These are phyloP conservation scores for Aspergillus glaucus DNA, from an alignment of 2,329 filamentous ascomycete species.

Conservation along the genomic window DNA sequence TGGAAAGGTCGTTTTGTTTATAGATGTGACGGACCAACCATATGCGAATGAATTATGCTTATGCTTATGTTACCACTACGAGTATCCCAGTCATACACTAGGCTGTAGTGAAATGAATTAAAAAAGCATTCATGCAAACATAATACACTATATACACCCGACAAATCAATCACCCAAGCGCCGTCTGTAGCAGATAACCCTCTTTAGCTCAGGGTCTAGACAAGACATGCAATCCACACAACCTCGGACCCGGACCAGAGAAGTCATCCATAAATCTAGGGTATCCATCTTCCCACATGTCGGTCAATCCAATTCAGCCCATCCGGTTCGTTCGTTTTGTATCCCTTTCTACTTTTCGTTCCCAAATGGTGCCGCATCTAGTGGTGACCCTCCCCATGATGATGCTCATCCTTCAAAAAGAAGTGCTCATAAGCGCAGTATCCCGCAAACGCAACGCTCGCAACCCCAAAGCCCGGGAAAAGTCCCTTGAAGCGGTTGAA, in stretches of 20 bases:
- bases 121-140: background rate
- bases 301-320: background rate
- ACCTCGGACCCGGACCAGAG: no score
- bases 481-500: slow-evolving; percentile 80
- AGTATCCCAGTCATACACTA: no score
- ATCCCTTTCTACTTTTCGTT: background rate
- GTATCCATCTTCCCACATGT: background rate
- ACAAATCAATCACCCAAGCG: slow-evolving; percentile 28
- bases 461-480: slow-evolving; percentile 89
- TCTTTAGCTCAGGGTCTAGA: background rate
- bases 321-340: background rate
- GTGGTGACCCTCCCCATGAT: slow-evolving; percentile 52
- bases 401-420: slow-evolving; percentile 67
- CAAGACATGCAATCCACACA: no score
- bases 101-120: background rate
- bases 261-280: background rate
- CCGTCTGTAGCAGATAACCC: slow-evolving; percentile 14
- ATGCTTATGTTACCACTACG: no score
- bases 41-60: no score
- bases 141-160: slow-evolving; percentile 30
- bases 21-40: background rate
- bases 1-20: background rate
- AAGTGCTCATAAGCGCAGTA: slow-evolving; percentile 89
- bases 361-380: slow-evolving; percentile 22
- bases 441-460: slow-evolving; percentile 78